These are phyloP conservation scores for Fusarium pilosicola DNA, from an alignment of 2,329 filamentous ascomycete species.

Conservation along the genomic window DNA sequence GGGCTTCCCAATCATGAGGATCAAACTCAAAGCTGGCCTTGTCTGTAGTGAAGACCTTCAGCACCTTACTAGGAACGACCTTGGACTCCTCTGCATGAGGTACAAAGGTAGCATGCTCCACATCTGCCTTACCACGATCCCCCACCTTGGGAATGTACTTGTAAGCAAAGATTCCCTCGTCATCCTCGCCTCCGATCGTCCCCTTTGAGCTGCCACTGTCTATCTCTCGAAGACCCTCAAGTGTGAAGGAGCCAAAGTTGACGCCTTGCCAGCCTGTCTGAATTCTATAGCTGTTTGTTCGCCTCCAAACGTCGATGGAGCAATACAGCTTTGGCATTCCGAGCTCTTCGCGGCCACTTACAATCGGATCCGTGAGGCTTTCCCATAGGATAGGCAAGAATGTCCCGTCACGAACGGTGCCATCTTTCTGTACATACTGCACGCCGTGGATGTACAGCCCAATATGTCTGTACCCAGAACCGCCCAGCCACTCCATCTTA, in stretches of 20 bases:
- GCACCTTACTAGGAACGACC: neutral
- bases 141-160: neutral
- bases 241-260: neutral
- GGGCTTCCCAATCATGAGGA: neutral
- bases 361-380: slow-evolving; percentile 64
- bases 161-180: neutral
- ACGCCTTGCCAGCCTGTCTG: neutral
- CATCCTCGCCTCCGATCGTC: neutral
- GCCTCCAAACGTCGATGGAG: neutral
- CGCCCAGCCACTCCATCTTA: slow-evolving; percentile 70
- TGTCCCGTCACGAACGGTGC: slow-evolving; percentile 49
- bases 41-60: neutral
- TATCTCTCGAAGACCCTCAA: neutral
- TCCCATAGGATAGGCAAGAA: slow-evolving; percentile 9
- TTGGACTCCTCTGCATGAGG: neutral
- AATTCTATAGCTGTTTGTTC: neutral
- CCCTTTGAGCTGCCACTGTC: neutral
- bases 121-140: neutral
- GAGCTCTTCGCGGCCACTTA: slow-evolving; percentile 68
- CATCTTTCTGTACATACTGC: slow-evolving; percentile 62
- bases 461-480: slow-evolving; percentile 65
- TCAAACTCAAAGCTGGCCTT: neutral
- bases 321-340: slow-evolving; percentile 48
- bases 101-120: neutral
- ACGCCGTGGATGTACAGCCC: slow-evolving; percentile 72